Evolutionary conservation across 352 stramenopile genomes (phyloP).

Genomic region (Plasmopara halstedii): DNA sequence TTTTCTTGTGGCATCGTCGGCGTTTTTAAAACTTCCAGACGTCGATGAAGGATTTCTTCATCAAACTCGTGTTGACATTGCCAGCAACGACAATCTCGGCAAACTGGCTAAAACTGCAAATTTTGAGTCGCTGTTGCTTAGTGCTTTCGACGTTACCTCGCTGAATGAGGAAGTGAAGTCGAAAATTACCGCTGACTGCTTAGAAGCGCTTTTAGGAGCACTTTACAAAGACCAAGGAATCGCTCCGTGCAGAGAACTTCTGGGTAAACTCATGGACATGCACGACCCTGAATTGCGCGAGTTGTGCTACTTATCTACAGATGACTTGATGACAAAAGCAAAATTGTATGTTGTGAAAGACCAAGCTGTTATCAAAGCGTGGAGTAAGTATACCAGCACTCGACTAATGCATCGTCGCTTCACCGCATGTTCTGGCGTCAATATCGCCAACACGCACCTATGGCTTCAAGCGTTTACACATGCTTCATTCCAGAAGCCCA

Average conservation of each 20-base stretch:
- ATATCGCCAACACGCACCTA: conserved; percentile 57
- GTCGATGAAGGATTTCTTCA: conserved; percentile 60
- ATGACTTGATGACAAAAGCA: conserved; percentile 38
- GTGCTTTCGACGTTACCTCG: conserved; percentile 53
- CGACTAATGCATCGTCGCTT: conserved; percentile 53
- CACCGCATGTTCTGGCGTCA: conserved; percentile 31
- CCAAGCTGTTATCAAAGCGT: conserved; percentile 38
- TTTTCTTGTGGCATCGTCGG: conserved; percentile 71
- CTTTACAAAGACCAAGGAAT: conserved; percentile 81
- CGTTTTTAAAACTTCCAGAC: conserved; percentile 72
- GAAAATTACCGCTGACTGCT: conserved; percentile 80
- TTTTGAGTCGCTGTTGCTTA: conserved; percentile 67
- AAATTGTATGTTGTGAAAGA: conserved; percentile 49
- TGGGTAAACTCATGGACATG: conserved; percentile 53
- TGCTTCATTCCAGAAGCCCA: conserved; percentile 59
- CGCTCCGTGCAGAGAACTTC: conserved; percentile 46
- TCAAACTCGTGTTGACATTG: conserved; percentile 61
- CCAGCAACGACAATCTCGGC: conserved; percentile 72
- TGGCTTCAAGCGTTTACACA: conserved; percentile 79
- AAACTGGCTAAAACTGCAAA: conserved; percentile 67
- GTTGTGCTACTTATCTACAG: conserved; percentile 49
- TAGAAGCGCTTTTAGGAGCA: conserved; percentile 72
- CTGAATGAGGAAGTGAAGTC: conserved; percentile 42
- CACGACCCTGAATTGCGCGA: conserved; percentile 49
- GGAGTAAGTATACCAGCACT: conserved; percentile 36